These are phyloP conservation scores for Graphilbum fragrans DNA, from an alignment of 2,329 filamentous ascomycete species.

Conservation along the genomic window DNA sequence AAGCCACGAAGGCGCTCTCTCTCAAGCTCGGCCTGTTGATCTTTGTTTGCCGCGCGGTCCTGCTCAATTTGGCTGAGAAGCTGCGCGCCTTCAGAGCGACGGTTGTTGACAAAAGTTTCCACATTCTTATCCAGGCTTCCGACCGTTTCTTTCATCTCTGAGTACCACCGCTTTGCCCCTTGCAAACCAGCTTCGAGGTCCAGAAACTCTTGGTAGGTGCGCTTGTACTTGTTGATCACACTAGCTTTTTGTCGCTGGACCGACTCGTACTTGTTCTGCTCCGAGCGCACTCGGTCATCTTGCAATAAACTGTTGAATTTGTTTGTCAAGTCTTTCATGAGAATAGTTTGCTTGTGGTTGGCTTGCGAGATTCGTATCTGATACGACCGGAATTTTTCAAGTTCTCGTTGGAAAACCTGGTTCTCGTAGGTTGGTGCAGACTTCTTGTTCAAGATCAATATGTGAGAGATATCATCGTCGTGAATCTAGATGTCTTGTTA, in stretches of 20 bases:
- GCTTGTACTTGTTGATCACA: slow-evolving; percentile 79
- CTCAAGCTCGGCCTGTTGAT: slow-evolving; percentile 62
- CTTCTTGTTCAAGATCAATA: slow-evolving; percentile 96
- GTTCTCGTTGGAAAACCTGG: slow-evolving; percentile 85
- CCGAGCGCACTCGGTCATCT: slow-evolving; percentile 83
- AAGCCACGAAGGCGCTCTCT: slow-evolving; percentile 74
- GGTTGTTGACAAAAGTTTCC: slow-evolving; percentile 91
- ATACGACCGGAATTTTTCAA: slow-evolving; percentile 94
- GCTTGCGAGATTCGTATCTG: slow-evolving; percentile 86
- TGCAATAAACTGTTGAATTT: slow-evolving; percentile 81
- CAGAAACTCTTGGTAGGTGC: slow-evolving; percentile 83
- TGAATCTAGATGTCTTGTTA: slow-evolving; percentile 50
- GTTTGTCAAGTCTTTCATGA: slow-evolving; percentile 89
- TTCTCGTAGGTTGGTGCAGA: slow-evolving; percentile 83
- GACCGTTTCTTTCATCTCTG: slow-evolving; percentile 90
- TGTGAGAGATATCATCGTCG: slow-evolving; percentile 93
- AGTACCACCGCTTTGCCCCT: slow-evolving; percentile 86
- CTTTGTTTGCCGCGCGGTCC: slow-evolving; percentile 51
- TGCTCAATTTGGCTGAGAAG: slow-evolving; percentile 81
- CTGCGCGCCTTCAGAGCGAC: slow-evolving; percentile 80
- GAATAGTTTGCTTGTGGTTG: slow-evolving; percentile 83
- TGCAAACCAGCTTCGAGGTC: slow-evolving; percentile 77
- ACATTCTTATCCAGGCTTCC: slow-evolving; percentile 92
- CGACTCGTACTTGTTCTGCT: slow-evolving; percentile 89
- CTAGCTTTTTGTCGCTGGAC: slow-evolving; percentile 72